Evolutionary conservation across 2,329 filamentous ascomycete species (phyloP).

Genomic region (Exophiala sp.): DNA sequence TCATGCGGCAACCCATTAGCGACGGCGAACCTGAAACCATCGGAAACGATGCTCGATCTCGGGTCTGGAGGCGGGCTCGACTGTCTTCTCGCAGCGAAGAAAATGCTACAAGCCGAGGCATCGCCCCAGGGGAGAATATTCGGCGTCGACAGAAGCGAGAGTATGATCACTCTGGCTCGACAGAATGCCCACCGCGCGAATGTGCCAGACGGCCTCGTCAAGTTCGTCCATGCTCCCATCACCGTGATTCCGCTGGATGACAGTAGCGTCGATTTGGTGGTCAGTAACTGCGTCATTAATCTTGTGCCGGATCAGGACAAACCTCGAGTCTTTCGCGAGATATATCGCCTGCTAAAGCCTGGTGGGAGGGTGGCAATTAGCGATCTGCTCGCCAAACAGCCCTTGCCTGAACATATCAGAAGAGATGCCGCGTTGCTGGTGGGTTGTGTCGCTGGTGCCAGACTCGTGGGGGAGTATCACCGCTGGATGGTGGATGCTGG

Average conservation of each 20-base stretch:
- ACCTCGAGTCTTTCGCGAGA: slow-evolving; percentile 51
- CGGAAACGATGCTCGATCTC: slow-evolving; percentile 14
- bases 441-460: slow-evolving; percentile 56
- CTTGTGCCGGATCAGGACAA: slow-evolving; percentile 52
- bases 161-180: slow-evolving; percentile 44
- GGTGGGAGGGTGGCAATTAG: slow-evolving; percentile 55
- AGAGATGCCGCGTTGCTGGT: slow-evolving; percentile 51
- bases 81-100: slow-evolving; percentile 3
- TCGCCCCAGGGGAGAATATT: background rate
- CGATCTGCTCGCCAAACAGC: slow-evolving; percentile 49
- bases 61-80: slow-evolving; percentile 7
- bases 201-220: slow-evolving; percentile 28
- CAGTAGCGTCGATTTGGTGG: slow-evolving; percentile 49
- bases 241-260: slow-evolving; percentile 43
- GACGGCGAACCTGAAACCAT: slow-evolving; percentile 39
- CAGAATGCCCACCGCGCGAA: slow-evolving; percentile 2
- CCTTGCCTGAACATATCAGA: slow-evolving; percentile 41
- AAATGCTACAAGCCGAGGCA: slow-evolving; percentile 2
- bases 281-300: slow-evolving; percentile 60
- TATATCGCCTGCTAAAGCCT: slow-evolving; percentile 52
- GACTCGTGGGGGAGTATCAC: slow-evolving; percentile 48
- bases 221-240: slow-evolving; percentile 50
- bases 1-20: slow-evolving; percentile 52
- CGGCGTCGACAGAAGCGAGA: slow-evolving; percentile 41
- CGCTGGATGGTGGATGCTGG: slow-evolving; percentile 47